These are phyloP conservation scores for Rubroshorea leprosula DNA, from an alignment of 345 rosid genomes.

Conservation along the genomic window DNA sequence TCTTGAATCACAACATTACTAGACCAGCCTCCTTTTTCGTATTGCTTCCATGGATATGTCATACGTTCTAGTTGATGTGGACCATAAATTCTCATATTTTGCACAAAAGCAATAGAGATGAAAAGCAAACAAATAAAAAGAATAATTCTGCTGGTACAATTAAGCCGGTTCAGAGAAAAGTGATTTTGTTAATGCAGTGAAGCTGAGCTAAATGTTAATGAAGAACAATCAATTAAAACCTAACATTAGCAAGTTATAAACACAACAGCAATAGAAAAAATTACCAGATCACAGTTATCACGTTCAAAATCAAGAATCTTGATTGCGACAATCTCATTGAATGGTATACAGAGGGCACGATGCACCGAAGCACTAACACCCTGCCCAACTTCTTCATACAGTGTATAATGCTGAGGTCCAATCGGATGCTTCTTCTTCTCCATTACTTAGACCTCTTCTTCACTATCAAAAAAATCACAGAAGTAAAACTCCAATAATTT, in stretches of 20 bases:
- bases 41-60: background rate
- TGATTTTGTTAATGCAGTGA: background rate
- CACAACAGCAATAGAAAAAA: conserved; percentile 9
- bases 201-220: background rate
- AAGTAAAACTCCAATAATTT: too few species aligned
- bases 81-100: too few species aligned
- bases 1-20: background rate
- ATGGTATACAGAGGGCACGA: conserved; percentile 70
- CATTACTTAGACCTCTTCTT: conserved; percentile 25
- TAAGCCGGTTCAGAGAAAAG: conserved; percentile 1
- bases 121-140: background rate
- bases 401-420: conserved; percentile 60
- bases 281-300: conserved; percentile 80
- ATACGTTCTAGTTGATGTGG: background rate
- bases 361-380: conserved; percentile 89
- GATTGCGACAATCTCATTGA: conserved; percentile 75
- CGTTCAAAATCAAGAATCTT: conserved; percentile 98
- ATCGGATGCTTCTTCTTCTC: conserved; percentile 94
- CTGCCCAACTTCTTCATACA: conserved; percentile 82
- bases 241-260: background rate
- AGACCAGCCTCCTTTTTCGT: background rate
- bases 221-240: background rate
- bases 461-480: conserved; percentile 16
- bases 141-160: background rate
- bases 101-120: background rate